phyloP scores from a whole-genome alignment of 2,329 filamentous ascomycete genomes.

The Cladophialophora bantiana region DNA sequence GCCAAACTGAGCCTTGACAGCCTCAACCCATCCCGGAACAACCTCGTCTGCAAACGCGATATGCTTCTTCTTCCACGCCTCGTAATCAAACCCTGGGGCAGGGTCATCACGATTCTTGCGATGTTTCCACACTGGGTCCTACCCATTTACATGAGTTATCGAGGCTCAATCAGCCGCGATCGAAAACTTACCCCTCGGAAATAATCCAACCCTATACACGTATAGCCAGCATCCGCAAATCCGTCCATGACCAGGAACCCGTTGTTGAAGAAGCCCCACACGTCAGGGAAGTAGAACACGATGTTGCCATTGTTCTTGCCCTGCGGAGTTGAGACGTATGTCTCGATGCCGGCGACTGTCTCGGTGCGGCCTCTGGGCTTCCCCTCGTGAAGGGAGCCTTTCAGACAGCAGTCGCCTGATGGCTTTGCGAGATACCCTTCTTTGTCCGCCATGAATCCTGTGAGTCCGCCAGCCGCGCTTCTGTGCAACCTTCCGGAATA shows the following conservation, averaged over 20 bases:
- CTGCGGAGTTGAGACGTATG: conserved; percentile 47
- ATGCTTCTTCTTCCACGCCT: conserved; percentile 59
- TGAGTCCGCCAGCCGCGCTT: neutral
- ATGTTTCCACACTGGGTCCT: conserved; percentile 57
- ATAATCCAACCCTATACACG: conserved; percentile 55
- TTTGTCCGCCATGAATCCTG: conserved; percentile 25
- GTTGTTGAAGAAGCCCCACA: conserved; percentile 55
- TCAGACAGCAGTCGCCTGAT: conserved; percentile 47
- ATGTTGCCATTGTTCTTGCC: conserved; percentile 51
- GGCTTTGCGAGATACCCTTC: conserved; percentile 32
- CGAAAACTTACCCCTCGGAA: conserved; percentile 50
- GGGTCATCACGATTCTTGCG: conserved; percentile 42
- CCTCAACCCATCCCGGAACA: conserved; percentile 55
- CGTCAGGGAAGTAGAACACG: conserved; percentile 56
- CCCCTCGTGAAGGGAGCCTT: conserved; percentile 51
- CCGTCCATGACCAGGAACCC: conserved; percentile 56
- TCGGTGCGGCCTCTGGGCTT: conserved; percentile 47
- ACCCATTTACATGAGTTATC: conserved; percentile 2
- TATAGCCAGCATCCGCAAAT: conserved; percentile 55
- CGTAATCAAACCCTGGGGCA: conserved; percentile 55
- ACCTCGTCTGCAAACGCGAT: conserved; percentile 51
- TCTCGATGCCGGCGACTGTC: conserved; percentile 48
- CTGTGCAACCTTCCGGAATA: no score
- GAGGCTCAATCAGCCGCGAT: neutral
- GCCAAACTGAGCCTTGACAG: conserved; percentile 49